Conservation (phyloP, 2,329 filamentous ascomycete species). For the Sporothrix sp. region DNA sequence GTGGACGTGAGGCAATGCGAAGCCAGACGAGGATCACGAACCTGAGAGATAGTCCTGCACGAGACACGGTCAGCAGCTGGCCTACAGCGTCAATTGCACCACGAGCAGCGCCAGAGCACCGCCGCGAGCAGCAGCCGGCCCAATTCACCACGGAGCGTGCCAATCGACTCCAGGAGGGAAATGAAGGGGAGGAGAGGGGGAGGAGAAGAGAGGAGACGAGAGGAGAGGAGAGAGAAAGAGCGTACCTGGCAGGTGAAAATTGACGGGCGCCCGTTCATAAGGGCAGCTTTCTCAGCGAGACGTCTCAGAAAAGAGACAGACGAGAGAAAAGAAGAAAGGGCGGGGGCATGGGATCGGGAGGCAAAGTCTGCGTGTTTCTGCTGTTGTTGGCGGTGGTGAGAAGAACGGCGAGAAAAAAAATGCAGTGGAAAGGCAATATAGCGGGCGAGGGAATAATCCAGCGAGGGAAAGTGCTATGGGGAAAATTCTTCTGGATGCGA, state of each 20-base stretch:
- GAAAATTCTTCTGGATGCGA: slow-evolving; percentile 17
- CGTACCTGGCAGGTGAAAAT: slow-evolving; percentile 80
- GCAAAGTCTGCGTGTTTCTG: background rate
- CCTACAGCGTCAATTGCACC: background rate
- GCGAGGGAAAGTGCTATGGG: slow-evolving; percentile 1
- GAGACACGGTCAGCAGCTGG: slow-evolving; percentile 7
- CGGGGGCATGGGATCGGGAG: background rate
- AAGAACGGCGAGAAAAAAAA: slow-evolving; percentile 2
- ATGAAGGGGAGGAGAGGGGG: background rate
- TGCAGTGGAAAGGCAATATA: slow-evolving; percentile 4
- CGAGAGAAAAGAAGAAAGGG: slow-evolving; percentile 13
- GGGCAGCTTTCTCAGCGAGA: slow-evolving; percentile 46
- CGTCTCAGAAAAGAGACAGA: slow-evolving; percentile 25
- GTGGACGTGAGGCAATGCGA: background rate
- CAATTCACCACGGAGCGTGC: background rate
- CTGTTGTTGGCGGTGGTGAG: background rate
- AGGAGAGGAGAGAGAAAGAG: slow-evolving; percentile 11
- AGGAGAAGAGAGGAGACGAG: background rate
- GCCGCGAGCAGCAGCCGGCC: background rate
- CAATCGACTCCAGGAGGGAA: too few species aligned
- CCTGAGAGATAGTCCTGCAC: slow-evolving; percentile 66
- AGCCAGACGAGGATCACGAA: slow-evolving; percentile 33
- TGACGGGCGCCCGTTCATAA: slow-evolving; percentile 79
- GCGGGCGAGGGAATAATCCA: slow-evolving; percentile 11
- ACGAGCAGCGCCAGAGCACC: too few species aligned